phyloP scores from a whole-genome alignment of 805 yeast genomes.

The Pichia nanzhaoensis region DNA sequence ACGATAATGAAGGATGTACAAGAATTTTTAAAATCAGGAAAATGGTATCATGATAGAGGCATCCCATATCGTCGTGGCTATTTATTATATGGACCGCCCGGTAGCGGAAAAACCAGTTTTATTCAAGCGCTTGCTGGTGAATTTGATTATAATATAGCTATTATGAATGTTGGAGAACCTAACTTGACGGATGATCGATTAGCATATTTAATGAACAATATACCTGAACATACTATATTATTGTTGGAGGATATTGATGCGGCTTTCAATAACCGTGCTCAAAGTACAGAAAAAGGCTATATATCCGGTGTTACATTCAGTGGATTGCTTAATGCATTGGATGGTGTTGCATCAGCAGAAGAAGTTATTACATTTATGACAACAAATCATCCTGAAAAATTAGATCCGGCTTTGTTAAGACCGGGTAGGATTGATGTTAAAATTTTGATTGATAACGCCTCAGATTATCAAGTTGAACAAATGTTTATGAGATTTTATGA shows the following conservation, averaged over 20 bases:
- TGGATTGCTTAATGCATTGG: slow-evolving; percentile 87
- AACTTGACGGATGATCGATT: slow-evolving; percentile 91
- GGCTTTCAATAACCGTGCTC: slow-evolving; percentile 80
- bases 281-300: slow-evolving; percentile 69
- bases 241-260: slow-evolving; percentile 93
- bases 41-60: slow-evolving; percentile 95
- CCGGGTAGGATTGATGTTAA: slow-evolving; percentile 94
- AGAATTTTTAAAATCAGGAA: slow-evolving; percentile 72
- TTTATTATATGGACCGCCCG: slow-evolving; percentile 93
- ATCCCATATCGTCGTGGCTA: slow-evolving; percentile 96
- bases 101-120: slow-evolving; percentile 92
- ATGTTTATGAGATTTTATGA: slow-evolving; percentile 91
- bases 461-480: slow-evolving; percentile 64
- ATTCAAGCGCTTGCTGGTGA: slow-evolving; percentile 97
- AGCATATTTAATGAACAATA: slow-evolving; percentile 92
- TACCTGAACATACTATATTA: slow-evolving; percentile 82
- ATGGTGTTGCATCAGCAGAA: slow-evolving; percentile 97
- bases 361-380: slow-evolving; percentile 97
- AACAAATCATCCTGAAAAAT: slow-evolving; percentile 89
- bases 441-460: slow-evolving; percentile 80
- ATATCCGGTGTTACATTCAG: slow-evolving; percentile 90
- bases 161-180: slow-evolving; percentile 81
- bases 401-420: slow-evolving; percentile 88
- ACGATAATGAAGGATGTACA: slow-evolving; percentile 60
- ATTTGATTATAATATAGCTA: slow-evolving; percentile 90